A percentile compares a stretch with the other conserved stretches of the same genome.
phyloP scores from a whole-genome alignment of 805 yeast genomes.

The Kodamaea leandrae region DNA sequence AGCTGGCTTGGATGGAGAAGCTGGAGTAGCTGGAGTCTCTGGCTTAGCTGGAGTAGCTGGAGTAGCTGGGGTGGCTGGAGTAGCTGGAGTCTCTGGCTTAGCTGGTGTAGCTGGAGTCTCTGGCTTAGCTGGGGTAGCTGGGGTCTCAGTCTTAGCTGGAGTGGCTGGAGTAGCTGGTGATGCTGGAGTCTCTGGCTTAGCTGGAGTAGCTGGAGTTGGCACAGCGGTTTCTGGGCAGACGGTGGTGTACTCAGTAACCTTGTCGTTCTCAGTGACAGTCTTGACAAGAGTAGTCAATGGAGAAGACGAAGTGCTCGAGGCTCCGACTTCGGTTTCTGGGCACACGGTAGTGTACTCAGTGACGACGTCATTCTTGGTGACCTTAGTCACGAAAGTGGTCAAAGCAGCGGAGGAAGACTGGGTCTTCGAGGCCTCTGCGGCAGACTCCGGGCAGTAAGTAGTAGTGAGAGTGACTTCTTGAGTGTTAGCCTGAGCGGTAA shows the following conservation, averaged over 20 bases:
- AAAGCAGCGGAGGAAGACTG: background rate
- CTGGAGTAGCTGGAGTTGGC: conserved; percentile 10
- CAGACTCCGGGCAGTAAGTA: conserved; percentile 21
- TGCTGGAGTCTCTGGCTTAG: conserved; percentile 7
- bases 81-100: conserved; percentile 12
- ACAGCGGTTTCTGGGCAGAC: conserved; percentile 18
- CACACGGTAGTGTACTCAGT: conserved; percentile 6
- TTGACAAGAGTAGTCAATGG: conserved; percentile 15
- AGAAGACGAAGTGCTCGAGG: conserved; percentile 12
- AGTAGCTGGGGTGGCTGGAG: conserved; percentile 15
- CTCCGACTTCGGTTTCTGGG: conserved; percentile 10
- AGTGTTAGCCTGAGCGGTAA: conserved; percentile 12
- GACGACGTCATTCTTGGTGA: conserved; percentile 11
- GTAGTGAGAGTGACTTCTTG: conserved; percentile 11
- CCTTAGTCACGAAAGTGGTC: conserved; percentile 10
- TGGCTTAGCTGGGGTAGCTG: conserved; percentile 8
- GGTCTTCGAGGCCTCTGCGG: conserved; percentile 13
- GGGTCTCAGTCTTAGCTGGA: conserved; percentile 10
- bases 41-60: conserved; percentile 17
- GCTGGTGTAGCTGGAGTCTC: conserved; percentile 11
- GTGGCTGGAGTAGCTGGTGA: conserved; percentile 7
- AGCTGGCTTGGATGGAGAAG: conserved; percentile 18
- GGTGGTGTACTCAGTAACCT: conserved; percentile 19
- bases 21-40: conserved; percentile 14
- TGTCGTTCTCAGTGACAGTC: conserved; percentile 17